These are phyloP conservation scores for Citrus sp. DNA, from an alignment of 345 rosid species.

Conservation along the genomic window DNA sequence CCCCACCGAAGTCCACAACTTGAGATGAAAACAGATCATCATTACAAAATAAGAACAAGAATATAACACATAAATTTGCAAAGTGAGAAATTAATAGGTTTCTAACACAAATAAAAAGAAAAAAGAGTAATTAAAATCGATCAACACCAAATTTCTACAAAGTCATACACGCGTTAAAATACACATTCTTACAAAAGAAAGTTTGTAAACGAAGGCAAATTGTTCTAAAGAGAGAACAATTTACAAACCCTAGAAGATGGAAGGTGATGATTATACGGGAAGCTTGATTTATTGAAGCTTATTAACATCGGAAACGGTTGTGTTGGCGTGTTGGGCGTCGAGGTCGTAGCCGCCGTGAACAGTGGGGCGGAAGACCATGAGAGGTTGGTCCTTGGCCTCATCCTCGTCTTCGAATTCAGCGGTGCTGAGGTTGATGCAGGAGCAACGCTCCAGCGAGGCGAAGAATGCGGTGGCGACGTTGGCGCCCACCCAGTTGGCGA, in stretches of 20 bases:
- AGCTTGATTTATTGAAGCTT: conserved; percentile 12
- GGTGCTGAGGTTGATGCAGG: conserved; percentile 69
- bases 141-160: neutral
- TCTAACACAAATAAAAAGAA: neutral
- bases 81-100: neutral
- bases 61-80: neutral
- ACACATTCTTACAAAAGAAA: neutral
- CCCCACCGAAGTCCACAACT: neutral
- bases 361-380: conserved; percentile 37
- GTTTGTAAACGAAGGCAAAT: neutral
- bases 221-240: neutral
- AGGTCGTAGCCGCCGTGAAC: conserved; percentile 11
- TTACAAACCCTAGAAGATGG: conserved; percentile 20
- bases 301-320: conserved; percentile 10
- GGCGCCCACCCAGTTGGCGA: conserved; percentile 60
- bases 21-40: neutral
- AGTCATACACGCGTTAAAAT: neutral
- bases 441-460: conserved; percentile 64
- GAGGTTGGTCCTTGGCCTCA: conserved; percentile 52
- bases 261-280: conserved; percentile 8
- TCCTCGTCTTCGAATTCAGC: conserved; percentile 54
- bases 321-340: conserved; percentile 4
- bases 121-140: neutral
- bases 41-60: neutral
- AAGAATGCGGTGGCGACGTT: conserved; percentile 67